These are phyloP conservation scores for Botrytis medusae DNA, from an alignment of 2,329 filamentous ascomycete species.

Conservation along the genomic window DNA sequence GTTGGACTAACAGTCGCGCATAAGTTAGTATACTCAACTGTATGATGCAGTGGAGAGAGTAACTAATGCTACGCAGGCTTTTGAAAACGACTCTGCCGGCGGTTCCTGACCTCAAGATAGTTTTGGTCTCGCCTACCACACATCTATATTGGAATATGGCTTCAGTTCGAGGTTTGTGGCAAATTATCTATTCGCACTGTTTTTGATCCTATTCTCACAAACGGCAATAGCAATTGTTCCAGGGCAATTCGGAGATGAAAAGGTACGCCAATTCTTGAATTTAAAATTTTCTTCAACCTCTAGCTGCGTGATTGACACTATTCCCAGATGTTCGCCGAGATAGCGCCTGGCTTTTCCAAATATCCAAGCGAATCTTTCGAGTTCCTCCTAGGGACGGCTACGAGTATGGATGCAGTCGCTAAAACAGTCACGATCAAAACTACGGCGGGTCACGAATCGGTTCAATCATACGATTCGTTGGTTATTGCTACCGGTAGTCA, in stretches of 20 bases:
- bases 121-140: constrained; percentile 53
- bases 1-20: constrained; percentile 53
- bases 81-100: constrained; percentile 46
- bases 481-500: constrained; percentile 56
- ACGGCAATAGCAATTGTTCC: constrained; percentile 40
- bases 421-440: constrained; percentile 47
- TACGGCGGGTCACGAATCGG: constrained; percentile 36
- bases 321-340: constrained; percentile 40
- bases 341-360: constrained; percentile 48
- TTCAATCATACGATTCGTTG: constrained; percentile 51
- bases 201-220: neutral
- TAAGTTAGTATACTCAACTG: constrained; percentile 37
- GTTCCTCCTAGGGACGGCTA: constrained; percentile 52
- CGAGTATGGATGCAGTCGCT: constrained; percentile 44
- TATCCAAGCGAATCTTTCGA: constrained; percentile 52
- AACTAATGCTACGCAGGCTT: constrained; percentile 36
- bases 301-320: neutral
- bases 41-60: neutral
- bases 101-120: constrained; percentile 51
- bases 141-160: constrained; percentile 53
- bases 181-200: neutral
- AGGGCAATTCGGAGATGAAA: constrained; percentile 47
- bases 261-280: constrained; percentile 25
- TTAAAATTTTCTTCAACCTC: no score
- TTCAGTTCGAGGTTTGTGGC: constrained; percentile 44